Conservation (phyloP, 164 flowering plant species). For the Warburgia ugandensis region DNA sequence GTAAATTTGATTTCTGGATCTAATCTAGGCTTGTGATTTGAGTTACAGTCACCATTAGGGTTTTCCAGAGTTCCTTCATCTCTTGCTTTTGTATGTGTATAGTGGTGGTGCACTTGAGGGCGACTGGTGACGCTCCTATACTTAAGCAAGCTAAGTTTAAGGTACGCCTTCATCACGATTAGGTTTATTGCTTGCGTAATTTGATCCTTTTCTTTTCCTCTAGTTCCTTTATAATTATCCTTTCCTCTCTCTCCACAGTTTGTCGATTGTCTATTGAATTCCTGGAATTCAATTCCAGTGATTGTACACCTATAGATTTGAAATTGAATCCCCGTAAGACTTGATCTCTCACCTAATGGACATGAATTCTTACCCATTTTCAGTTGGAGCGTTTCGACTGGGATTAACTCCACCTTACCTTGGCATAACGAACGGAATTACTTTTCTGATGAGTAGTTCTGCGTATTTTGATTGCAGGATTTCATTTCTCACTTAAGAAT, state of each 20-base stretch:
- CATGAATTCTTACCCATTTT: neutral
- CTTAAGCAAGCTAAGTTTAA: constrained; percentile 95
- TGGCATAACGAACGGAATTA: too few species aligned
- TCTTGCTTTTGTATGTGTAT: constrained; percentile 12
- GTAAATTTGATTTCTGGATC: neutral
- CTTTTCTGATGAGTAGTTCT: too few species aligned
- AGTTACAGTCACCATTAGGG: neutral
- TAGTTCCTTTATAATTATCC: neutral
- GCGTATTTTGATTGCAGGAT: too few species aligned
- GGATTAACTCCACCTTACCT: too few species aligned
- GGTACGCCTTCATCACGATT: constrained; percentile 23
- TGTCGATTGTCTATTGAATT: neutral
- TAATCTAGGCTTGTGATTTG: neutral
- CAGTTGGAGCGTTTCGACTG: too few species aligned
- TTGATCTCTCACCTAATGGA: neutral
- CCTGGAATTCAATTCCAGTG: neutral
- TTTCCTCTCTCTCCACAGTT: too few species aligned
- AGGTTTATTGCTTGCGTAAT: neutral
- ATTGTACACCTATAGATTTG: neutral
- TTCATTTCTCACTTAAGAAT: too few species aligned
- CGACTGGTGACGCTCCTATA: constrained; percentile 95
- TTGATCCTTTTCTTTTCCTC: neutral
- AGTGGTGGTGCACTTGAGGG: constrained; percentile 87
- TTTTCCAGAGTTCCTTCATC: neutral
- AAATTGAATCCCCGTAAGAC: neutral